These are phyloP conservation scores for Saccharomycopsis amapae DNA, from an alignment of 805 yeast genomes.

Conservation along the genomic window DNA sequence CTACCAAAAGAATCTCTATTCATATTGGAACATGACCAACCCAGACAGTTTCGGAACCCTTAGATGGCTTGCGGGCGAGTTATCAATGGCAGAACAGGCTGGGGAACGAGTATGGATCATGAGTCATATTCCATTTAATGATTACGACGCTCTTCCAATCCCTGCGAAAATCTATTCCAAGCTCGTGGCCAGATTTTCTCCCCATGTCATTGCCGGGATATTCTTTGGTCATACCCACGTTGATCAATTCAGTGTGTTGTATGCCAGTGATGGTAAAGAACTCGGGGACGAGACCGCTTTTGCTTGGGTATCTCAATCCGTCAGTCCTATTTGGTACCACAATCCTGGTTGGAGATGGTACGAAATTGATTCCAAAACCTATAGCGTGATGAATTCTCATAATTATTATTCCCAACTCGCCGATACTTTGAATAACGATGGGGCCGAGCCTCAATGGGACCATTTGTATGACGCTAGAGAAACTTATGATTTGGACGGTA, in stretches of 20 bases:
- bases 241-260: slow-evolving; percentile 59
- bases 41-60: slow-evolving; percentile 60
- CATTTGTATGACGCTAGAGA: slow-evolving; percentile 61
- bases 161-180: slow-evolving; percentile 49
- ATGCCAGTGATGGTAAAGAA: slow-evolving; percentile 40
- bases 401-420: slow-evolving; percentile 56
- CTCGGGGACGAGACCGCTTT: slow-evolving; percentile 39
- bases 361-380: slow-evolving; percentile 54
- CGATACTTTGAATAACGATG: slow-evolving; percentile 45
- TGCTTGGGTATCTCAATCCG: slow-evolving; percentile 62
- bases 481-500: slow-evolving; percentile 39
- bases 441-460: slow-evolving; percentile 55
- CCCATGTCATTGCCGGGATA: slow-evolving; percentile 58
- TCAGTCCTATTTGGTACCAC: slow-evolving; percentile 51
- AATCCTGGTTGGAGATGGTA: slow-evolving; percentile 74
- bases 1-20: slow-evolving; percentile 56
- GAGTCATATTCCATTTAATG: slow-evolving; percentile 57
- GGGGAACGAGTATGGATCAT: slow-evolving; percentile 68
- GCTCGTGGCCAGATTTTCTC: slow-evolving; percentile 60
- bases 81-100: slow-evolving; percentile 48
- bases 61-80: slow-evolving; percentile 53
- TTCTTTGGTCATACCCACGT: slow-evolving; percentile 68
- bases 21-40: slow-evolving; percentile 42
- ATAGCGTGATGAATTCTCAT: slow-evolving; percentile 51
- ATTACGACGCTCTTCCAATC: slow-evolving; percentile 52